Base-by-base conservation (phyloP, 331 rosid genomes). In the Malus hybrid region DNA sequence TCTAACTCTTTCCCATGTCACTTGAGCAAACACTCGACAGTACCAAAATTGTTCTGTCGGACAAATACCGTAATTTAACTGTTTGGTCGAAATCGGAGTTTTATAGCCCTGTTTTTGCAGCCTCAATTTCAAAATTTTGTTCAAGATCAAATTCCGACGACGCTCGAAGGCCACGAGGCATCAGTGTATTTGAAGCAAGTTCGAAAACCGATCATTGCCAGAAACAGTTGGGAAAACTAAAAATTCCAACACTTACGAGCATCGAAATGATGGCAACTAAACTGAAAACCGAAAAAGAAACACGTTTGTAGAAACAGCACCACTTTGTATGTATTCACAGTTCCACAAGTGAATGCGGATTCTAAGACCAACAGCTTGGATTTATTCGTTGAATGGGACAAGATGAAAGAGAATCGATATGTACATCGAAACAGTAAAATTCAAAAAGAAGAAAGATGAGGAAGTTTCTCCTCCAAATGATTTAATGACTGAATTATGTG, bases 381-480 rank as follows among this genome's bases (percentile, higher is more conserved):
- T 77, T 93, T 93, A 93, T 93, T 90, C 50, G 65, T 76, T 75
- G 65, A 84, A 70, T 60, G 75, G 69, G 74, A 78, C 71, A 4
- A 44, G 5, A 44, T 1, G 77, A 80, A 72, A 83, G 74, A 76
- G 84, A 83, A 83, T 82, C 71, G 80, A 50, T 82, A 86, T 90
- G 82, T 86, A 88, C 91, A 86, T 74, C 28, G 75, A 66, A 46
- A 61, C 67, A 63, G 71, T 19, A 68, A 72, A 72, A 67, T 18
- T 69, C 79, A 72, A 16, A 31, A 71, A 6, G 29, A 61, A 80
- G 78, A 69, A 77, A 74, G 71, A 56, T 55, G 72, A 59, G 70
- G 24, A 54, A 76, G 31, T 75, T 42, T 73, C 76, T 75, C 70
- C 84, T 72, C 76, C 71, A 10, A 76, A 72, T 64, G 74, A 77